Base-by-base conservation (phyloP, 2,329 filamentous ascomycete species). In the Boeremia exigua region DNA sequence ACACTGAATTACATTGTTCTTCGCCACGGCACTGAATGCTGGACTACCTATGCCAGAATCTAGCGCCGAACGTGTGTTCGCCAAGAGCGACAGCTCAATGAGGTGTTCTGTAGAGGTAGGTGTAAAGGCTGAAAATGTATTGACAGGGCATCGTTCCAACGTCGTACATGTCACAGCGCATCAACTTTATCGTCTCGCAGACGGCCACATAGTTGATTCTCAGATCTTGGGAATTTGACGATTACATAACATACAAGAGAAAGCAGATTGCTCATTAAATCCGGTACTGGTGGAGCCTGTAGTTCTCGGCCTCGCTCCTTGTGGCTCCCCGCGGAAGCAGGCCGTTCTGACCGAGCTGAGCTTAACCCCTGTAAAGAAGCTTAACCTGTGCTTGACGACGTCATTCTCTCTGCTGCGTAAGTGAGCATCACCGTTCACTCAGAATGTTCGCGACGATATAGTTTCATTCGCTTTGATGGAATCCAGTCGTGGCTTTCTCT, bases 71-170 rank as follows among this genome's bases (percentile, higher is more conserved):
- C 7, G 6, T 12, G 2, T 48, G 32, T 48, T 43, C 17, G n/a
- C 9, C 12, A 11, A 6, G n/a, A 44, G 17, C 28, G 5, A 25
- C 25, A 11, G 12, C 10, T 27, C 4, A 29, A 17, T 19, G 9
- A 30, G 39, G 17, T 40, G n/a, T 48, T 30, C 17, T 45, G 40
- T 27, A 38, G 36, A 32, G 14, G 34, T 19, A 25, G 19, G 17
- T 15, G 38, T 19, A n/a, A 27, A 37, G 32, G 48, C 37, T 39
- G 27, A 44, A 43, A 14, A 28, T 47, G 33, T 23, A 12, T 34
- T 49, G 52, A 45, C 52, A 54, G 45, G 19, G 25, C 52, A 29
- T 46, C 46, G 39, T 49, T 45, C n/a, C 14, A 34, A 40, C 40
- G 39, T 44, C 51, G 39, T 38, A 29, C 17, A 14, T 34, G 45